phyloP scores from a whole-genome alignment of 1,284 basidiomycete genomes.

The Kalmanozyma brasiliensis region DNA sequence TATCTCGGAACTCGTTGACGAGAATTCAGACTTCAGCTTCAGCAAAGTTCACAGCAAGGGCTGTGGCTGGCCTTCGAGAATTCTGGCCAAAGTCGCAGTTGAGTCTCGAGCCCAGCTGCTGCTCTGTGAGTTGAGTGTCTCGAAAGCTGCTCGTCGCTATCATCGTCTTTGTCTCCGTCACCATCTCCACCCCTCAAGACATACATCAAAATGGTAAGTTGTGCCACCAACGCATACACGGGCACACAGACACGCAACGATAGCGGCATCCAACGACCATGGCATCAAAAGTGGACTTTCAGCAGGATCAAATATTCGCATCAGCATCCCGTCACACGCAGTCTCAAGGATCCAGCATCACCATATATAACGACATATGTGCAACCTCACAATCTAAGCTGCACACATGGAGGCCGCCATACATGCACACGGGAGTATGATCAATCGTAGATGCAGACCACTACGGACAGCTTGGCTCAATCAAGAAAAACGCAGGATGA shows the following conservation, averaged over 20 bases:
- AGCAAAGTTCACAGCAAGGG: too few relatives aligned
- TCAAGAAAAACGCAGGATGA: too few relatives aligned
- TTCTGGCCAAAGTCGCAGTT: not conserved
- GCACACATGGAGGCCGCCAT: too few relatives aligned
- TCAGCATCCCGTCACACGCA: too few relatives aligned
- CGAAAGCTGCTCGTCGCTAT: slow-evolving; percentile 31
- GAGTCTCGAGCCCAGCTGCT: not conserved
- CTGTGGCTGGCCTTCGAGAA: slow-evolving; percentile 5
- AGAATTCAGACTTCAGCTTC: not conserved
- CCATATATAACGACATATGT: too few relatives aligned
- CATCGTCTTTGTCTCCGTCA: slow-evolving; percentile 36
- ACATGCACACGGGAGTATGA: too few relatives aligned
- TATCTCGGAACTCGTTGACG: slow-evolving; percentile 3
- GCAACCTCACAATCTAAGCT: too few relatives aligned
- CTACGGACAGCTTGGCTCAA: too few relatives aligned
- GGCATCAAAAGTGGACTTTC: not conserved
- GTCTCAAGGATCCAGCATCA: too few relatives aligned
- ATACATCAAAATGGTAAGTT: slow-evolving; percentile 55
- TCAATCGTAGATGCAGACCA: too few relatives aligned
- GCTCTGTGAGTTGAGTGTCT: slow-evolving; percentile 6
- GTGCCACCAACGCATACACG: slow-evolving; percentile 12
- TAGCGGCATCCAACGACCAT: not conserved
- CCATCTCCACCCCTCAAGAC: slow-evolving; percentile 50
- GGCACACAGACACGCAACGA: slow-evolving; percentile 15
- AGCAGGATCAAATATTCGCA: slow-evolving; percentile 6